Evolutionary conservation across 176 grass and related monocot species (phyloP), one percentile per base, ranked within the genome.

Genomic region (Luzula sylvatica): DNA sequence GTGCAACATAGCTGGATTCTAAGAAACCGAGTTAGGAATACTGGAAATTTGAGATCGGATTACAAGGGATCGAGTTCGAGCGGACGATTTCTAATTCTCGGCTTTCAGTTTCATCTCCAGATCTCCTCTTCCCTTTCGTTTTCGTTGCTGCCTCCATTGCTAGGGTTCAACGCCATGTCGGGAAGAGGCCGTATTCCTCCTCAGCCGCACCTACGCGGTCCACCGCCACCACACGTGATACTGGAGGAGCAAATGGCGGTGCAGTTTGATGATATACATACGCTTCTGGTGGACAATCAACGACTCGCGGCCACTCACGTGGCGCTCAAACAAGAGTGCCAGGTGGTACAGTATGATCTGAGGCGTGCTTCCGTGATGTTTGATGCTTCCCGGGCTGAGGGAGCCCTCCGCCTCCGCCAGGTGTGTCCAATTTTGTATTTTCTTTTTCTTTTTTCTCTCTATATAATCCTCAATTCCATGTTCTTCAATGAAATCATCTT

Each of bases 301-400:
- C 86, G 81, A n/a, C 81, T 98, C 42, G 72, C 92, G 18, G 85
- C 92, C 16, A 98, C 92, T 28, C 92, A 98, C 46, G 92, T 98
- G 20, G 92, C 92, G 15, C 85, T 98, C 26, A 75, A 90, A 66
- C 81, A 98, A 68, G 92, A 98, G 78, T 75, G 88, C 41, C 72
- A 75, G 35, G 74, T 82, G 42, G 75, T 69, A 42, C 71, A 77
- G 65, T 82, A 90, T 32, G 81, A 98, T 42, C 72, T 98, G 1
- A 59, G 68, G 38, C 92, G 75, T 30, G 58, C 71, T 9, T 77
- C 75, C 8, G 65, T 71, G 7, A 29, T 65, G 2, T 22, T 77
- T 25, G 72, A 66, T 26, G 51, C 85, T 5, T 30, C 78, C 27
- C 81, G 79, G 51, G 74, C 80, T 30, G 92, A 98, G 2, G 72